A percentile compares a stretch with the other conserved stretches of the same genome.
These are phyloP conservation scores for Alternaria solani DNA, from an alignment of 2,329 filamentous ascomycete genomes.

Conservation along the genomic window DNA sequence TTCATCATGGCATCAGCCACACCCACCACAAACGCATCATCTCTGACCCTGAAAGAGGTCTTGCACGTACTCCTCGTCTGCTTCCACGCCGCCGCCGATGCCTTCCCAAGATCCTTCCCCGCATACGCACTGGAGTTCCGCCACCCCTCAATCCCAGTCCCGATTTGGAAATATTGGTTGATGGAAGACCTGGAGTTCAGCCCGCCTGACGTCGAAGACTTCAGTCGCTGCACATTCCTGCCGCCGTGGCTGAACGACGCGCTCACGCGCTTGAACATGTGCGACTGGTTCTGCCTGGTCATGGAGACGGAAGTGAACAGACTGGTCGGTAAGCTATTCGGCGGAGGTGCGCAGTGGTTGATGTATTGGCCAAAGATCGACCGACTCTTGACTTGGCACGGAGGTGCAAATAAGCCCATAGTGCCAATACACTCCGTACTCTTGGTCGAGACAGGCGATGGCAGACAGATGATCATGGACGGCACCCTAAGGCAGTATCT, in stretches of 20 bases:
- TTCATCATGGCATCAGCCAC: neutral
- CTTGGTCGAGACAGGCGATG: neutral
- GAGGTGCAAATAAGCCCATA: neutral
- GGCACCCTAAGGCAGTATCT: slow-evolving; percentile 16
- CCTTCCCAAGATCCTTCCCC: neutral
- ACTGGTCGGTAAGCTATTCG: neutral
- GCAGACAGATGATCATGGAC: slow-evolving; percentile 10
- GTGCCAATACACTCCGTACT: slow-evolving; percentile 14
- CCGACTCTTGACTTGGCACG: neutral
- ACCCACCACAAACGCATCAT: neutral
- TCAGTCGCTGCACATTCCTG: neutral
- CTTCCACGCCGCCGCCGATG: slow-evolving; percentile 15
- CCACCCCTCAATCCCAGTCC: neutral
- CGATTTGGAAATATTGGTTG: neutral
- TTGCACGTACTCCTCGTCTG: slow-evolving; percentile 13
- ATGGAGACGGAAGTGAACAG: slow-evolving; percentile 6
- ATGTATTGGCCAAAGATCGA: neutral
- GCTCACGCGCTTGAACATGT: slow-evolving; percentile 4
- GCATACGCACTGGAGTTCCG: slow-evolving; percentile 5
- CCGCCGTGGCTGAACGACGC: slow-evolving; percentile 5
- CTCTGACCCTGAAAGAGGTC: slow-evolving; percentile 8
- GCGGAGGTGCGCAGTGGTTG: neutral
- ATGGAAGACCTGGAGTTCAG: neutral
- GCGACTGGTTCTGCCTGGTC: slow-evolving; percentile 6
- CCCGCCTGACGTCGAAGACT: neutral